Conservation (phyloP, 2,329 filamentous ascomycete genomes). For the Pseudogymnoascus sp. region DNA sequence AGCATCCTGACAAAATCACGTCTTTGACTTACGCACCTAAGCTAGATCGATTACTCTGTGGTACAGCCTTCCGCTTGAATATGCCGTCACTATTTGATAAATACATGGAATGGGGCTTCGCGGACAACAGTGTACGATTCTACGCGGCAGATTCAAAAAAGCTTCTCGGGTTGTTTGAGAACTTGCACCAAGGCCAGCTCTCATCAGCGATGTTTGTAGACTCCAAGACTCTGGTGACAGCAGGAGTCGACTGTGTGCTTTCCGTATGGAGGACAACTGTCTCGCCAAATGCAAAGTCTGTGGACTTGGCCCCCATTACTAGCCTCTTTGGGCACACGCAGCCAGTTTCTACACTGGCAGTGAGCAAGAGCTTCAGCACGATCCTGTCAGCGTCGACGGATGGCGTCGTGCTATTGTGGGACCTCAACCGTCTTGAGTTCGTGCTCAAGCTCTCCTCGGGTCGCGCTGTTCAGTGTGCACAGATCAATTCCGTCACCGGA, state of each 20-base stretch:
- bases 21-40: slow-evolving; percentile 73
- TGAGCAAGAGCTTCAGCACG: slow-evolving; percentile 81
- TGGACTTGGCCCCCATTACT: slow-evolving; percentile 71
- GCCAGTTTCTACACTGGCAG: slow-evolving; percentile 72
- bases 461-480: slow-evolving; percentile 61
- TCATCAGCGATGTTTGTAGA: slow-evolving; percentile 80
- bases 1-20: slow-evolving; percentile 67
- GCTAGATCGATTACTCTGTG: slow-evolving; percentile 74
- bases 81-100: slow-evolving; percentile 82
- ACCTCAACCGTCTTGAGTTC: slow-evolving; percentile 83
- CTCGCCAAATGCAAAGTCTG: slow-evolving; percentile 54
- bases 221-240: slow-evolving; percentile 83
- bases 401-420: slow-evolving; percentile 84
- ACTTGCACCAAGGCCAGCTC: slow-evolving; percentile 85
- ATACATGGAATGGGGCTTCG: slow-evolving; percentile 93
- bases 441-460: slow-evolving; percentile 63
- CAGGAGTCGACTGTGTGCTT: slow-evolving; percentile 85
- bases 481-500: slow-evolving; percentile 84
- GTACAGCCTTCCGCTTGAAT: slow-evolving; percentile 77
- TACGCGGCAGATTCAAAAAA: slow-evolving; percentile 78
- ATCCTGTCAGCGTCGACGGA: slow-evolving; percentile 77
- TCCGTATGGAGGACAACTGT: slow-evolving; percentile 67
- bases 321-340: slow-evolving; percentile 87
- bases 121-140: slow-evolving; percentile 87
- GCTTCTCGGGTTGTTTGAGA: slow-evolving; percentile 82